A percentile compares a stretch with the other conserved stretches of the same genome.
These are phyloP conservation scores for Geotrichum citri-aurantii DNA, from an alignment of 1,139 yeast genomes.

Conservation along the genomic window DNA sequence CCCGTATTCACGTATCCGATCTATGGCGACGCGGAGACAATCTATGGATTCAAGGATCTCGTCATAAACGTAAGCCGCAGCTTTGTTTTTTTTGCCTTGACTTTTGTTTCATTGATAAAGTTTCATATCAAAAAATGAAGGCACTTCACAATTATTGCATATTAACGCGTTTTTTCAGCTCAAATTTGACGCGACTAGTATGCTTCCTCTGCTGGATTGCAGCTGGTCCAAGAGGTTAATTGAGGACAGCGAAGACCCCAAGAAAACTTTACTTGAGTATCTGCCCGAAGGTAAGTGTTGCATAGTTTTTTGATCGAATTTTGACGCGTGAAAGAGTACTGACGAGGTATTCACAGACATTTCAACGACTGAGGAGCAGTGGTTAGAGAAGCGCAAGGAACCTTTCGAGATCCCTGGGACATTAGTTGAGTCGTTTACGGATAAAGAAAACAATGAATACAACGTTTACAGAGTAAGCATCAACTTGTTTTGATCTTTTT, in stretches of 20 bases:
- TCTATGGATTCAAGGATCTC: constrained; percentile 70
- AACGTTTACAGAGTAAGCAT: constrained; percentile 34
- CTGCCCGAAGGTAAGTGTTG: constrained; percentile 45
- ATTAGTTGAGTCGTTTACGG: constrained; percentile 38
- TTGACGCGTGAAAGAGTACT: background rate
- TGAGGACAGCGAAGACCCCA: constrained; percentile 40
- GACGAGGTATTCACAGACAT: constrained; percentile 36
- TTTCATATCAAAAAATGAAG: constrained; percentile 42
- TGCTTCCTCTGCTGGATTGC: constrained; percentile 53
- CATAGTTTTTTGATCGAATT: constrained; percentile 18
- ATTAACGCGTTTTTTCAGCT: constrained; percentile 30
- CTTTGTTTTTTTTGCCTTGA: background rate
- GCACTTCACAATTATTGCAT: constrained; percentile 24
- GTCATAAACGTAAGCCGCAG: constrained; percentile 30
- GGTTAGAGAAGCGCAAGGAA: constrained; percentile 53
- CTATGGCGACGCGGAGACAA: constrained; percentile 84
- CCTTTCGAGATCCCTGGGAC: constrained; percentile 48
- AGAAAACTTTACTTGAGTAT: constrained; percentile 47
- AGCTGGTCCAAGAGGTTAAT: constrained; percentile 46
- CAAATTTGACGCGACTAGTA: constrained; percentile 50
- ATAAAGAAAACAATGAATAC: constrained; percentile 34
- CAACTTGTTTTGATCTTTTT: background rate
- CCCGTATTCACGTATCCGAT: constrained; percentile 89
- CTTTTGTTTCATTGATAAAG: too few relatives aligned
- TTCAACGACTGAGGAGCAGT: constrained; percentile 54